A percentile compares a stretch with the other conserved stretches of the same genome.
phyloP scores from a whole-genome alignment of 352 stramenopile genomes.

The Phytophthora cryptogea region DNA sequence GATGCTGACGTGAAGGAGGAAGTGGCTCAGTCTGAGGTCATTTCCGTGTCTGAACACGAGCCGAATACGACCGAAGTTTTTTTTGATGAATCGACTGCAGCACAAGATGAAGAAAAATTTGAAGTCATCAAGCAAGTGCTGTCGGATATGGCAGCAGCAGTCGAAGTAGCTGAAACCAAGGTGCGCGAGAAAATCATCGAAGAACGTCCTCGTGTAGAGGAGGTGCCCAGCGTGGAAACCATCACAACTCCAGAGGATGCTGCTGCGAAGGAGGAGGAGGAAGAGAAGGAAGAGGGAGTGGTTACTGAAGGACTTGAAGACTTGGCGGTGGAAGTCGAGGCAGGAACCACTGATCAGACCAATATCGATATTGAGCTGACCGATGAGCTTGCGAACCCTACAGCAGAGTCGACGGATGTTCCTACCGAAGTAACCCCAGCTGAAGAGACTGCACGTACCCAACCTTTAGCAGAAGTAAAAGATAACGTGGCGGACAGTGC shows the following conservation, averaged over 20 bases:
- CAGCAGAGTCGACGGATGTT: neutral
- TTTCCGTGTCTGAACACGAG: constrained; percentile 1
- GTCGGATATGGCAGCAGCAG: constrained; percentile 15
- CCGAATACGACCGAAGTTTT: neutral
- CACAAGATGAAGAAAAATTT: constrained; percentile 17
- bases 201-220: constrained; percentile 2
- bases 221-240: neutral
- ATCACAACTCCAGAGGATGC: constrained; percentile 1
- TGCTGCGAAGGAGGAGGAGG: neutral
- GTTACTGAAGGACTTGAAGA: neutral
- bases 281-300: neutral
- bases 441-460: constrained; percentile 12
- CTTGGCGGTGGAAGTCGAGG: constrained; percentile 2
- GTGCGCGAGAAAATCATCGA: neutral
- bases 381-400: neutral
- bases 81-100: neutral
- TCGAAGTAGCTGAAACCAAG: constrained; percentile 20
- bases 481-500: constrained; percentile 10
- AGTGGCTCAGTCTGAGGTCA: constrained; percentile 9
- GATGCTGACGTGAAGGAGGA: constrained; percentile 19
- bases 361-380: constrained; percentile 25
- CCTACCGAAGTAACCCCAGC: constrained; percentile 5
- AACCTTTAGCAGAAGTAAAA: constrained; percentile 10
- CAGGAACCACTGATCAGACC: constrained; percentile 7
- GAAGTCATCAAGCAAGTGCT: constrained; percentile 20